Evolutionary conservation across 2,329 filamentous ascomycete genomes (phyloP), one percentile per base, ranked within the genome.

Genomic region (Camillea tinctor): DNA sequence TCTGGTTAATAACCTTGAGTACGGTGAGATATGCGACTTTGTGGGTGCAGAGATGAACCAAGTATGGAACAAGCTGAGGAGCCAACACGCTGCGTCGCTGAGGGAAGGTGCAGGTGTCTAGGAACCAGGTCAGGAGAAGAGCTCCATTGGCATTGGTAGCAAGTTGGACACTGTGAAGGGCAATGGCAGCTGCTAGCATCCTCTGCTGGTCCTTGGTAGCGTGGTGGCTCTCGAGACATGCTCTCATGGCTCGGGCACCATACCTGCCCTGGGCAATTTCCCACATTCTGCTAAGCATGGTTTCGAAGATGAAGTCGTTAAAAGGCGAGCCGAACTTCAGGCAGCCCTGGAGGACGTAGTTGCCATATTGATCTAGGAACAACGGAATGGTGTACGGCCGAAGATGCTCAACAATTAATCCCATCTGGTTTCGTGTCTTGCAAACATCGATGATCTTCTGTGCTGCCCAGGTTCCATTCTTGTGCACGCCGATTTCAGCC

Each of bases 381-480:
- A 98, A 83, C 2, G 93, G 92, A 52, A 97, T 86, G 0, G 91
- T 93, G 77, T 96, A 97, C 0, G 93, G 88, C 3, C 89, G 89
- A 26, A 98, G 81, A 66, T 92, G 85, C 64, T 96, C 88, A 24
- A 95, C 90, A 71, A 99, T 94, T 78, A 92, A 80, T 52, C 81
- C 79, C 88, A 95, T 94, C 77, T 98, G 93, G 49, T 81, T 80
- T 5, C 90, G 87, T 0, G 90, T 92, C 77, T 95, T 92, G 74
- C 93, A 94, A 6, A 97, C 92, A 71, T 98, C 94, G 68, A 99
- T 98, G 71, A 99, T 98, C 83, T 98, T 99, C 78, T 99, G 95
- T 1, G 95, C 95, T 57, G 95, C 95, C 95, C 95, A 99, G 1
- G 95, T 99, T 64, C 95, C 95, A 71, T 99, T 99, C 85, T 99